Evolutionary conservation across 1,139 yeast genomes (phyloP), one percentile per base, ranked within the genome.

Genomic region (Kodamaea plutei): DNA sequence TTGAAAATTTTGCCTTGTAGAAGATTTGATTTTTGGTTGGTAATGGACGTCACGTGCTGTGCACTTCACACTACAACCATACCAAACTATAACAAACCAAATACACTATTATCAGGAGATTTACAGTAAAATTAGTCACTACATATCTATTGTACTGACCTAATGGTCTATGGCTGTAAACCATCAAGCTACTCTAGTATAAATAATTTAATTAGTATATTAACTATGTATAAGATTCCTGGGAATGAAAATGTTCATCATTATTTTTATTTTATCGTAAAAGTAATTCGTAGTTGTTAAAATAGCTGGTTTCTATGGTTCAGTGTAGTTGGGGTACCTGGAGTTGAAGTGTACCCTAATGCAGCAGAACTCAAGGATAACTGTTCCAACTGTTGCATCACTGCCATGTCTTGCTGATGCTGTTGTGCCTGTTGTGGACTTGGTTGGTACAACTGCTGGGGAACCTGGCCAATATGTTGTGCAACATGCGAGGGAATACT

Each of bases 341-440:
- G 74, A 33, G 61, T 65, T 8, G 73, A 64, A 36, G 61, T 61
- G 40, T 68, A 69, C 2, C 74, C 75, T 56, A 69, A 48, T 2
- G 74, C 74, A 4, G 72, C 75, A 3, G 74, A 67, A 35, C 70
- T 66, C 37, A 69, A 50, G 2, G 73, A 66, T 30, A 69, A 52
- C 41, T 67, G 73, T 43, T 69, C 74, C 45, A 69, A 64, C 41
- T 69, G 75, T 43, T 64, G 68, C 72, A 69, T 64, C 7, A 66
- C 68, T 5, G 54, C 57, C 29, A 52, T 39, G 31, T 61, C 69
- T 33, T 59, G 64, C 15, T 51, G 56, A 23, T 39, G 44, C 25
- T 35, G 37, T 20, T 37, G 37, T 9, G 31, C 17, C 27, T 21
- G 23, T 11, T 21, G 23, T 21, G 23, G 23, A 12, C 14, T 13